Percentiles rank a stretch among this genome's conserved stretches.
Conservation (phyloP, 306 rosid genomes). For the Begonia peltatifolia region DNA sequence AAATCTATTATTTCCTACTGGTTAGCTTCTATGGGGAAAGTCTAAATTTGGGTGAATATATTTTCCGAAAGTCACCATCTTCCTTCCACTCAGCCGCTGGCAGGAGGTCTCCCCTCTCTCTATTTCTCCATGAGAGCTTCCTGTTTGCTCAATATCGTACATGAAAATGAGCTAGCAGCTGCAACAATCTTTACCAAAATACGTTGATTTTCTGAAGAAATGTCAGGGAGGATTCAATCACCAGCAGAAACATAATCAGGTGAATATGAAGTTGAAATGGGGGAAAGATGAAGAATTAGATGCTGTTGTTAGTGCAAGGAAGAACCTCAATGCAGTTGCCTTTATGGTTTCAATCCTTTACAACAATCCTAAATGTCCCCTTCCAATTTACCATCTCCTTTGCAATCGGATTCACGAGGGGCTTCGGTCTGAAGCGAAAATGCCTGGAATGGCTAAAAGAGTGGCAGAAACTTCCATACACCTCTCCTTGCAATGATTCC, state of each 20-base stretch:
- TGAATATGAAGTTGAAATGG: constrained; percentile 80
- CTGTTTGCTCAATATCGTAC: too few species aligned
- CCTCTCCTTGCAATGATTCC: constrained; percentile 50
- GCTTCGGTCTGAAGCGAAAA: constrained; percentile 73
- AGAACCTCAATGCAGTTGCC: constrained; percentile 72
- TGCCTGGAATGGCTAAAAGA: constrained; percentile 82
- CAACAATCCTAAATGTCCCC: constrained; percentile 25
- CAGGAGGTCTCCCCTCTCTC: too few species aligned
- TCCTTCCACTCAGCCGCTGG: too few species aligned
- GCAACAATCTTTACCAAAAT: too few species aligned
- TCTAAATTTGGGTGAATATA: too few species aligned
- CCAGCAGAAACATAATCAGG: constrained; percentile 32
- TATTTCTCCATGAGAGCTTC: too few species aligned
- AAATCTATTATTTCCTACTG: too few species aligned
- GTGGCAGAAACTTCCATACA: constrained; percentile 82
- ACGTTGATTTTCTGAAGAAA: constrained; percentile 14
- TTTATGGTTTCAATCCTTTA: too few species aligned
- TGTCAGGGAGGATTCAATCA: too few species aligned
- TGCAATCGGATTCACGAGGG: constrained; percentile 72
- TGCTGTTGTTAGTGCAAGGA: constrained; percentile 39
- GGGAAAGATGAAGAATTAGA: constrained; percentile 63
- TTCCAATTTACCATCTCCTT: constrained; percentile 65
- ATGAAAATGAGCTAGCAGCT: too few species aligned
- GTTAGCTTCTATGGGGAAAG: too few species aligned
- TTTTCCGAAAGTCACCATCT: too few species aligned